Conservation (phyloP, 768 basidiomycete genomes). For the Podaxis sp. region DNA sequence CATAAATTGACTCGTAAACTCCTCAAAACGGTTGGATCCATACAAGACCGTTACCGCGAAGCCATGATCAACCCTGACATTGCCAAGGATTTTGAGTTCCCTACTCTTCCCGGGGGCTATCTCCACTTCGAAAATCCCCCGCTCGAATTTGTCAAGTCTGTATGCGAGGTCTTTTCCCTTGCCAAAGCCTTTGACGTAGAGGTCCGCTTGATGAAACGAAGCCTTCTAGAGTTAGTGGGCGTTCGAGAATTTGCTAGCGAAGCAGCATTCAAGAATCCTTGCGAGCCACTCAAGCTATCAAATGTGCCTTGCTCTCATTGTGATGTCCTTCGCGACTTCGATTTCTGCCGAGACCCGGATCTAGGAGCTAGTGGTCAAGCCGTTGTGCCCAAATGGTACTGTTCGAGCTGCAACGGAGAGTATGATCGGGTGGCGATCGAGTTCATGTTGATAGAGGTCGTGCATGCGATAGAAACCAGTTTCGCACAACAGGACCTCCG, state of each 20-base stretch:
- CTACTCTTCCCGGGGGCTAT: constrained; percentile 82
- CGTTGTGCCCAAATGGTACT: constrained; percentile 59
- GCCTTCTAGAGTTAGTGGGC: constrained; percentile 81
- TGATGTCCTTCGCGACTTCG: constrained; percentile 84
- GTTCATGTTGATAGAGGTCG: constrained; percentile 74
- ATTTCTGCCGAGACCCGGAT: constrained; percentile 91
- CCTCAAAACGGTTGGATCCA: constrained; percentile 60
- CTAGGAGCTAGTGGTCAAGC: constrained; percentile 57
- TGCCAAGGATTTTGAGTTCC: constrained; percentile 69
- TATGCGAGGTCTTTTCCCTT: constrained; percentile 76
- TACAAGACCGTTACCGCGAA: constrained; percentile 58
- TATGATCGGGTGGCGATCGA: constrained; percentile 90
- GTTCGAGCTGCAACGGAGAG: constrained; percentile 72
- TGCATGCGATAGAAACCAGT: constrained; percentile 62
- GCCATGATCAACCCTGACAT: constrained; percentile 51
- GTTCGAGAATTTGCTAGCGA: constrained; percentile 84
- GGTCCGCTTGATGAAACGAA: constrained; percentile 84
- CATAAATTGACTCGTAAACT: constrained; percentile 78
- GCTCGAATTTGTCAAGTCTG: constrained; percentile 86
- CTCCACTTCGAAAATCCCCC: constrained; percentile 73
- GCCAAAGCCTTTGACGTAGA: constrained; percentile 82
- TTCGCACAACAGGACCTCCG: constrained; percentile 88
- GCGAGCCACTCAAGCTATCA: constrained; percentile 77
- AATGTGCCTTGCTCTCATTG: constrained; percentile 89
- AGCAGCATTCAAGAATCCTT: constrained; percentile 87